Evolutionary conservation across 2,329 filamentous ascomycete species (phyloP), one percentile per base, ranked within the genome.

Genomic region (Aureobasidium sp.): DNA sequence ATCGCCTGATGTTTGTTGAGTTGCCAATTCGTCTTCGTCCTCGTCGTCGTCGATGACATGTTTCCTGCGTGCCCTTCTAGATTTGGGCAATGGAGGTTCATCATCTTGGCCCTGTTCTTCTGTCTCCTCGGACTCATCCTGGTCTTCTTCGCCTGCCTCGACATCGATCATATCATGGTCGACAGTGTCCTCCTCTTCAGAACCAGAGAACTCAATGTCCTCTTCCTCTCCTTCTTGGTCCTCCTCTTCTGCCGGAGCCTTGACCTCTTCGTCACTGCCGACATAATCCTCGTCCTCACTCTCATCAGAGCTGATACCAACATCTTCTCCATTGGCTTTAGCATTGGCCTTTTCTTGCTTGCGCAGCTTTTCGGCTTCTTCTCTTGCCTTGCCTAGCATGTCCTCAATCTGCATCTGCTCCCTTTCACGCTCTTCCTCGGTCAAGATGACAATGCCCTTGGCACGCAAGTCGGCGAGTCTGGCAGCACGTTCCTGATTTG

Each of bases 361-460:
- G 74, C 87, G 88, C 55, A 97, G 86, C 67, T 88, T 86, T 48
- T 89, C 84, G 1, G 87, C 92, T 71, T 97, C 90, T 64, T 86
- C 81, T 62, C 91, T 83, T 22, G 92, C 93, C 69, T 87, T 91
- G 52, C 93, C 88, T 29, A 97, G 84, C 64, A 97, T 83, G 69
- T 97, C 88, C 68, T 97, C 94, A 14, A 96, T 85, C 63, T 92
- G 86, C 62, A 89, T 86, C 73, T 91, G 85, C 71, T 96, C 88
- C 37, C 85, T 84, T 70, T 92, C 89, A 22, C 90, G 85, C 73
- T 99, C 92, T 74, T 97, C 93, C 2, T 87, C 85, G 0, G 90
- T 96, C 72, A 92, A 88, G 20, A 97, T 80, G 27, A 88, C 78
- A 29, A 97, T 82, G 8, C 94, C 94, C 74, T 89, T 91, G 12